phyloP scores from a whole-genome alignment of 331 rosid species.

The Dryas integrifolia region DNA sequence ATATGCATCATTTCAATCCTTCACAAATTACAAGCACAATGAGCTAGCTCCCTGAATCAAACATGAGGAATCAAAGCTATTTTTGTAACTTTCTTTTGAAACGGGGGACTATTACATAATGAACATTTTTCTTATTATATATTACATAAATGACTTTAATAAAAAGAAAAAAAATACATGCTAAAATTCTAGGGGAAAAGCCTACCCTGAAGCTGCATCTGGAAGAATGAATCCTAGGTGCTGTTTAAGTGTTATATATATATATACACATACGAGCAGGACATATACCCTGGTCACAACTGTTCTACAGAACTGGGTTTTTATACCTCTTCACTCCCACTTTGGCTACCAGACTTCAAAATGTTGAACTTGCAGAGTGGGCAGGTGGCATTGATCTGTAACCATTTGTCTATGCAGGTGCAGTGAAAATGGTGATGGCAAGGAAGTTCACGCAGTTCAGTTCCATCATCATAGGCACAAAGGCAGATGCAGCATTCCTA shows the following conservation, averaged over 20 bases:
- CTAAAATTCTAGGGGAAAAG: background rate
- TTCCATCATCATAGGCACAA: constrained; percentile 56
- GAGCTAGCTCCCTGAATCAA: background rate
- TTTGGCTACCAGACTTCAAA: constrained; percentile 39
- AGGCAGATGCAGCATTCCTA: constrained; percentile 88
- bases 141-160: background rate
- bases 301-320: background rate
- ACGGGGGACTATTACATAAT: background rate
- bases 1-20: background rate
- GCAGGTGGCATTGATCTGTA: constrained; percentile 72
- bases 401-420: constrained; percentile 80
- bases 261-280: constrained; percentile 1
- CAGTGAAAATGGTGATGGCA: constrained; percentile 86
- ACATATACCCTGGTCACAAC: background rate
- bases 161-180: background rate
- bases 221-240: background rate
- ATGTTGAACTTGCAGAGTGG: constrained; percentile 88
- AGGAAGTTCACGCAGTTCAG: constrained; percentile 81
- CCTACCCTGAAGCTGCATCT: constrained; percentile 13
- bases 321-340: constrained; percentile 49
- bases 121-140: background rate
- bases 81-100: background rate
- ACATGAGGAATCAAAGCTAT: background rate
- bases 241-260: background rate
- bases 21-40: background rate